Evolutionary conservation across 805 yeast genomes (phyloP).

Genomic region (Kodamaea kaohsiungensis): DNA sequence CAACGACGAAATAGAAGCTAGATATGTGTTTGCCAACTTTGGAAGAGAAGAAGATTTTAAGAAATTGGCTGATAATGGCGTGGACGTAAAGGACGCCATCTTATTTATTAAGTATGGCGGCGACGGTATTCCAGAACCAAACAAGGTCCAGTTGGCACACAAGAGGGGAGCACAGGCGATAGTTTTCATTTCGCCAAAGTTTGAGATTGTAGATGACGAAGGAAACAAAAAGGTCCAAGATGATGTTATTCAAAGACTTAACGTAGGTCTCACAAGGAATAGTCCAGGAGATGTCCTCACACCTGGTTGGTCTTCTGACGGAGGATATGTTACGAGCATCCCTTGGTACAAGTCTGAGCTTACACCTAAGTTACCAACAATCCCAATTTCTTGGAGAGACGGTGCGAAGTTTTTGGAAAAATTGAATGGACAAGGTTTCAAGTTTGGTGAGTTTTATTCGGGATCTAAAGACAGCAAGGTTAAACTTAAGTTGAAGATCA

Average conservation of each 20-base stretch:
- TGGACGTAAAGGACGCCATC: constrained; percentile 50
- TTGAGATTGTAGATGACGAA: constrained; percentile 13
- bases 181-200: constrained; percentile 53
- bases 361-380: constrained; percentile 71
- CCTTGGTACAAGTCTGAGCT: constrained; percentile 48
- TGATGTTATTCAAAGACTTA: constrained; percentile 49
- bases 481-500: constrained; percentile 24
- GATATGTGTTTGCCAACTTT: constrained; percentile 61
- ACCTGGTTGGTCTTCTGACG: constrained; percentile 69
- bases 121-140: constrained; percentile 30
- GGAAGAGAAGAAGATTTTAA: constrained; percentile 62
- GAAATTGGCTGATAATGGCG: constrained; percentile 32
- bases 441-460: constrained; percentile 30
- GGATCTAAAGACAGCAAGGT: constrained; percentile 20
- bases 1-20: constrained; percentile 55
- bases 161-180: constrained; percentile 61
- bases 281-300: constrained; percentile 78
- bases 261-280: constrained; percentile 58
- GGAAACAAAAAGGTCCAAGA: constrained; percentile 8
- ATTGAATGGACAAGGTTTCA: constrained; percentile 24
- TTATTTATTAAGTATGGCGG: constrained; percentile 63
- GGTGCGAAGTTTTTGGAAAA: constrained; percentile 41
- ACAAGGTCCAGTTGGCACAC: constrained; percentile 51
- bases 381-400: constrained; percentile 78
- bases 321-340: constrained; percentile 38